Percentiles rank a stretch among this genome's conserved stretches.
These are phyloP conservation scores for Candida patagonica DNA, from an alignment of 805 yeast genomes.

Conservation along the genomic window DNA sequence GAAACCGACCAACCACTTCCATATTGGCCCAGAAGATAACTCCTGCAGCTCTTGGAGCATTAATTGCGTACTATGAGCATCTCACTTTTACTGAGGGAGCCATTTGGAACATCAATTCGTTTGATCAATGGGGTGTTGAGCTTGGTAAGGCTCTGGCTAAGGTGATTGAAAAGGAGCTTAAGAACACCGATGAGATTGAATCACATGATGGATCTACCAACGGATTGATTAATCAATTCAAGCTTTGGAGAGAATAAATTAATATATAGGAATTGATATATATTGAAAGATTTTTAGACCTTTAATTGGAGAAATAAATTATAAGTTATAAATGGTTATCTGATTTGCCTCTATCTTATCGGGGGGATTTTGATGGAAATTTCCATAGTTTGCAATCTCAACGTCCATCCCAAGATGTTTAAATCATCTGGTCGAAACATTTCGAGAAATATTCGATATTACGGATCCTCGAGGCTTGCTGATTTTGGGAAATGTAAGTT, in stretches of 20 bases:
- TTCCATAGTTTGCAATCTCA: no score
- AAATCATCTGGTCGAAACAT: no score
- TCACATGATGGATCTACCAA: constrained; percentile 88
- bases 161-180: constrained; percentile 85
- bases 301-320: no score
- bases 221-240: constrained; percentile 90
- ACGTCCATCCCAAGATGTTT: no score
- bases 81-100: constrained; percentile 98
- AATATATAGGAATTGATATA: no score
- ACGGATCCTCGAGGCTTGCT: constrained; percentile 1
- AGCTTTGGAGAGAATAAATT: constrained; percentile 58
- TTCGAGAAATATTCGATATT: no score
- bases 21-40: constrained; percentile 93
- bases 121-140: constrained; percentile 99
- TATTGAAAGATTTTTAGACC: no score
- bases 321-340: no score
- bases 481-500: constrained; percentile 1
- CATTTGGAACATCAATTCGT: constrained; percentile 97
- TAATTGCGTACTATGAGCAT: constrained; percentile 97
- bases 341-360: no score
- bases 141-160: constrained; percentile 97
- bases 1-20: constrained; percentile 98
- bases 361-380: no score
- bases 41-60: constrained; percentile 91
- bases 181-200: constrained; percentile 43